These are phyloP conservation scores for Cicer arietinum DNA, from an alignment of 306 rosid species.

Conservation along the genomic window DNA sequence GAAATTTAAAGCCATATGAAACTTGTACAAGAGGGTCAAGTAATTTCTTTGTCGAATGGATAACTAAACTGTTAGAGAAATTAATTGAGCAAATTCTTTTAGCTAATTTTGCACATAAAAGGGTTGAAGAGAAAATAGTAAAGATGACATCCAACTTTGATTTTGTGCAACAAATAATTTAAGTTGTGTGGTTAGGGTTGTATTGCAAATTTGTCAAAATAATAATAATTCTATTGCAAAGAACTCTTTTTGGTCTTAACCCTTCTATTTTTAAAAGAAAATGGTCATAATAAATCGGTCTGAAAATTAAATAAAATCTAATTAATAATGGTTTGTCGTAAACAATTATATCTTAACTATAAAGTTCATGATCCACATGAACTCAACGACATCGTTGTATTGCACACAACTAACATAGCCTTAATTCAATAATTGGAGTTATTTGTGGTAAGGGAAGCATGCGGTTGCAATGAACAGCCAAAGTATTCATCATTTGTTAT, in stretches of 20 bases:
- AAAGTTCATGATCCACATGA: too few relatives aligned
- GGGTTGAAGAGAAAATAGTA: neutral
- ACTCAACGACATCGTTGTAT: neutral
- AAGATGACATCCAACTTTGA: constrained; percentile 38
- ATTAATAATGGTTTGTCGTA: too few relatives aligned
- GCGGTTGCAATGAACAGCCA: constrained; percentile 22
- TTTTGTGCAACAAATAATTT: constrained; percentile 32
- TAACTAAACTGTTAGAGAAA: neutral
- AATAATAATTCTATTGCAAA: neutral
- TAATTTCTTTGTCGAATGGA: constrained; percentile 1
- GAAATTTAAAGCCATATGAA: neutral
- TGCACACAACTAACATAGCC: constrained; percentile 48
- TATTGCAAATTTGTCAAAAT: too few relatives aligned
- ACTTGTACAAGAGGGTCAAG: constrained; percentile 36
- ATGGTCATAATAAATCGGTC: too few relatives aligned
- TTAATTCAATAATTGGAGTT: constrained; percentile 42
- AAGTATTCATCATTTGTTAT: constrained; percentile 33
- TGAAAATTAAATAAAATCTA: too few relatives aligned
- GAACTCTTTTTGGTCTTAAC: neutral
- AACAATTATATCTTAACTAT: too few relatives aligned
- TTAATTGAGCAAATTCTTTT: neutral
- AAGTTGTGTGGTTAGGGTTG: constrained; percentile 27
- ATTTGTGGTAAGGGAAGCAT: constrained; percentile 45
- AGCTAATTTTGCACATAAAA: constrained; percentile 19
- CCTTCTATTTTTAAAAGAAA: too few relatives aligned